These are phyloP conservation scores for Juglanconis sp. DNA, from an alignment of 2,329 filamentous ascomycete genomes.

Conservation along the genomic window DNA sequence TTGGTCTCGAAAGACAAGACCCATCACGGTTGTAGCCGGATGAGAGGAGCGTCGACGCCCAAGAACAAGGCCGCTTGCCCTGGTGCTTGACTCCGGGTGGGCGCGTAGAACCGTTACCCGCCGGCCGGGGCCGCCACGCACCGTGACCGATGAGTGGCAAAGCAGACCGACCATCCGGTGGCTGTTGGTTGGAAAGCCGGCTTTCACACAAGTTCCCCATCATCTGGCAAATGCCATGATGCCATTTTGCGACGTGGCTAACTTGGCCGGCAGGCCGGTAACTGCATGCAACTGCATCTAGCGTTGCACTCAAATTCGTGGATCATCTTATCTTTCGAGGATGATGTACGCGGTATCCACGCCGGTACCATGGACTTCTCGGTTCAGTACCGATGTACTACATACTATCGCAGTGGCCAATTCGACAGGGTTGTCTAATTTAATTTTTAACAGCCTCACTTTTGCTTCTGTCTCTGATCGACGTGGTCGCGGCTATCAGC, in stretches of 20 bases:
- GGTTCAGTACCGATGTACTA: slow-evolving; percentile 9
- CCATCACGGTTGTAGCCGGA: not conserved
- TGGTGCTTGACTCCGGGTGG: not conserved
- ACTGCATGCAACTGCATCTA: not conserved
- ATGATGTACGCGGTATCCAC: not conserved
- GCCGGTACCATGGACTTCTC: not conserved
- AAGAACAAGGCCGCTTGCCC: not conserved
- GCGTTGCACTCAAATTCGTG: slow-evolving; percentile 7
- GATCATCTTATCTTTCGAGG: not conserved
- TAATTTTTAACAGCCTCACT: slow-evolving; percentile 13
- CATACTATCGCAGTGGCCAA: not conserved
- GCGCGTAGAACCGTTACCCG: not conserved
- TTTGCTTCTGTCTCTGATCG: slow-evolving; percentile 13
- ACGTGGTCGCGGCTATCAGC: slow-evolving; percentile 3
- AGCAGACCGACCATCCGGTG: not conserved
- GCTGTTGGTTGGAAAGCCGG: not conserved
- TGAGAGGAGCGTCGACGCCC: not conserved
- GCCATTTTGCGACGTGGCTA: not conserved
- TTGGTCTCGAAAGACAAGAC: not conserved
- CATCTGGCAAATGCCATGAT: not conserved
- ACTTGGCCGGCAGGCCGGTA: not conserved
- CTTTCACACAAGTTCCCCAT: not conserved
- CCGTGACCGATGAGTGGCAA: not conserved
- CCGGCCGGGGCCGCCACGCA: slow-evolving; percentile 1
- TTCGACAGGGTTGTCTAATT: not conserved